phyloP scores from a whole-genome alignment of 345 rosid genomes.

The Euphorbia pulcherrima region DNA sequence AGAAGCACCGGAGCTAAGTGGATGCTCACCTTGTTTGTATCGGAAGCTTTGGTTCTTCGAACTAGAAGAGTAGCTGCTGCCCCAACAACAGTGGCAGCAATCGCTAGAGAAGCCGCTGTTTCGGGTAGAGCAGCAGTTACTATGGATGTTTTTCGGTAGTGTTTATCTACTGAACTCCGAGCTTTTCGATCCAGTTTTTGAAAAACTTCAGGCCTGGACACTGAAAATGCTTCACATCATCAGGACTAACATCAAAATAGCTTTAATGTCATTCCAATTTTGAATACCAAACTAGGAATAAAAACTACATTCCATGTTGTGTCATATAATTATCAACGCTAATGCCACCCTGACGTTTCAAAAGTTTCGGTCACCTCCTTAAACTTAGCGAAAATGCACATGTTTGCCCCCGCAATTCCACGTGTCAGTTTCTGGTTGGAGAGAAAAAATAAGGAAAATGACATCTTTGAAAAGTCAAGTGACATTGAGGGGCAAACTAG shows the following conservation, averaged over 20 bases:
- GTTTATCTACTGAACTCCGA: constrained; percentile 23
- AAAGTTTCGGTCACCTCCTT: no score
- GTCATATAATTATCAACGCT: no score
- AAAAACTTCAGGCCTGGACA: constrained; percentile 23
- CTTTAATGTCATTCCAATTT: background rate
- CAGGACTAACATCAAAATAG: constrained; percentile 21
- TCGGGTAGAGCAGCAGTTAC: constrained; percentile 52
- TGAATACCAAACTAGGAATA: no score
- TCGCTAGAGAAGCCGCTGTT: constrained; percentile 70
- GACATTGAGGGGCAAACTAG: no score
- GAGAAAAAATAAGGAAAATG: no score
- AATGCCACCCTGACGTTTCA: no score
- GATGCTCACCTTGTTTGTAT: constrained; percentile 47
- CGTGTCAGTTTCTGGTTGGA: no score
- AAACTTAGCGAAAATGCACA: no score
- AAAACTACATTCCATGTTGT: no score
- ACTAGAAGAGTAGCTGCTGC: constrained; percentile 76
- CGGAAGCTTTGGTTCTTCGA: constrained; percentile 49
- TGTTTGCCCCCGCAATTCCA: no score
- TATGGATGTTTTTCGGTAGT: constrained; percentile 26
- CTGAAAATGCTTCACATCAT: constrained; percentile 32
- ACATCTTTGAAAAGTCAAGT: no score
- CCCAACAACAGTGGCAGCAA: constrained; percentile 83
- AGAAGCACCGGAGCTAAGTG: background rate
- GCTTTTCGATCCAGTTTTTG: constrained; percentile 12